Evolutionary conservation across 2,329 filamentous ascomycete species (phyloP).

Genomic region (Exophiala viscosa): DNA sequence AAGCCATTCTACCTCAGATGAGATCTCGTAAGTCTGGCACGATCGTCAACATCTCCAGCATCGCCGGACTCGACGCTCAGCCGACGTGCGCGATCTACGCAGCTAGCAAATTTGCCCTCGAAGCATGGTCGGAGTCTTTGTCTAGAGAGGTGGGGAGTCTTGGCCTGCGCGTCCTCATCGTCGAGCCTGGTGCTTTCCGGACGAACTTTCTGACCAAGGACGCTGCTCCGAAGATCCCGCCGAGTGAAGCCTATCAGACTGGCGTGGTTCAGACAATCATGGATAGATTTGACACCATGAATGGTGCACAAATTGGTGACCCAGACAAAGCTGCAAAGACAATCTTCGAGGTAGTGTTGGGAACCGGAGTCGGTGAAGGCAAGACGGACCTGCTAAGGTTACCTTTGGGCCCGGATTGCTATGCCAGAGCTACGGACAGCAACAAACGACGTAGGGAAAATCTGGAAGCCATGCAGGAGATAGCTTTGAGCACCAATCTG

Average conservation of each 20-base stretch:
- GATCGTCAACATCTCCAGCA: slow-evolving; percentile 24
- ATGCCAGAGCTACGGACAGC: slow-evolving; percentile 24
- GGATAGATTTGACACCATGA: slow-evolving; percentile 15
- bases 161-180: slow-evolving; percentile 38
- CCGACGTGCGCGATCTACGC: slow-evolving; percentile 33
- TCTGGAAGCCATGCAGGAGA: slow-evolving; percentile 1
- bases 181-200: slow-evolving; percentile 43
- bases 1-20: slow-evolving; percentile 22
- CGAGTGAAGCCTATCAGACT: slow-evolving; percentile 6
- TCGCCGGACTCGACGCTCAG: slow-evolving; percentile 24
- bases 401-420: slow-evolving; percentile 39
- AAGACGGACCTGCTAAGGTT: slow-evolving; percentile 36
- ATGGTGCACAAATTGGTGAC: slow-evolving; percentile 33
- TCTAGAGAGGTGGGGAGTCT: slow-evolving; percentile 37
- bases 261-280: slow-evolving; percentile 8
- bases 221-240: slow-evolving; percentile 7
- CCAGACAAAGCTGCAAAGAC: slow-evolving; percentile 34
- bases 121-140: slow-evolving; percentile 39
- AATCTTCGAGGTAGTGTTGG: slow-evolving; percentile 38
- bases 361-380: slow-evolving; percentile 32
- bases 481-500: slow-evolving; percentile 3
- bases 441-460: slow-evolving; percentile 2
- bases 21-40: slow-evolving; percentile 12
- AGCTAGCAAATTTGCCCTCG: slow-evolving; percentile 40
- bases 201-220: slow-evolving; percentile 39